Evolutionary conservation across 176 grass and related monocot species (phyloP), one percentile per base, ranked within the genome.

Genomic region (Canna indica): DNA sequence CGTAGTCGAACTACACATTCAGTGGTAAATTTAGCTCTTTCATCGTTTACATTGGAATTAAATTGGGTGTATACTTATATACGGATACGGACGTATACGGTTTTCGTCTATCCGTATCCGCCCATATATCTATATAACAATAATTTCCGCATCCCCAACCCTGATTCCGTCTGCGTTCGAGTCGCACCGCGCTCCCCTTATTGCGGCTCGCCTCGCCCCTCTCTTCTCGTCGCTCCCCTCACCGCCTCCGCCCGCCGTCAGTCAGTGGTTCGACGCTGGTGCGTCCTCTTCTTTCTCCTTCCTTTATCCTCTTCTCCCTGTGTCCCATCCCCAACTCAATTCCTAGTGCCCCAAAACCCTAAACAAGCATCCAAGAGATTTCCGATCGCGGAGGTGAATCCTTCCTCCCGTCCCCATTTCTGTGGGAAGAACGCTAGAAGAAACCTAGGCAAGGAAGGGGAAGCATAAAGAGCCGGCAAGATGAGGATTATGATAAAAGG

Each of bases 401-500:
- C 59, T 62, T 16, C 59, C 28, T 24, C 52, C 20, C 18, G 22
- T 56, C 8, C 18, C n/a, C n/a, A n/a, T n/a, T n/a, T n/a, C n/a
- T n/a, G n/a, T n/a, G n/a, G n/a, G 52, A n/a, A 56, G 18, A 28
- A 29, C 56, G 3, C 10, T 13, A 59, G 56, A 26, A 26, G 61
- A 64, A 18, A 15, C 32, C 61, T 36, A 64, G 32, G 15, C 17
- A 41, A 59, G 31, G 50, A 41, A 45, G n/a, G 66, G 75, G 48
- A 27, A 38, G 32, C 3, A 32, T 31, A 47, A 74, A 42, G 16
- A 46, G 54, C 25, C 4, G 76, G 64, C 79, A 91, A 80, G 73
- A 91, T 87, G 88, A 91, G 88, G 88, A 91, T 87, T 67, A 91
- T 87, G 88, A 91, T 91, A 18, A 91, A 91, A 81, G 88, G 88